Base-by-base conservation (phyloP, 441 rosid species). In the California macrophylla region DNA sequence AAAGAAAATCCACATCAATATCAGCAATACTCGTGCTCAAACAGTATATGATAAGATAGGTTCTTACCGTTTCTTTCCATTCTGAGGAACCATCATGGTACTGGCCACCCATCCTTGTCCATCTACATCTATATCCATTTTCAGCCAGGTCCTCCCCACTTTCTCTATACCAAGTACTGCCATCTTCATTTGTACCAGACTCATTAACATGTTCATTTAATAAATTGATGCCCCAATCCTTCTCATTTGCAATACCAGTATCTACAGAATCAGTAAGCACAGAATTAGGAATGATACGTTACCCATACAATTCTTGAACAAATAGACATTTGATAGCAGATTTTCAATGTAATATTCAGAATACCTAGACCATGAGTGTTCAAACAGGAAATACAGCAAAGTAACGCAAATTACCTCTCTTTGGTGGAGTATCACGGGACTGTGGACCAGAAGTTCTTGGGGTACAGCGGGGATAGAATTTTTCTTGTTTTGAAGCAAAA, bases 191-290 rank as follows among this genome's bases (percentile, higher is more conserved):
- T 32, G 83, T 84, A 24, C 99, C 99, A 69, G 94, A 73, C 85
- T 94, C 99, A 68, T 79, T 90, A 66, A 89, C 88, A 77, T 81
- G 83, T 64, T 87, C 99, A 74, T 80, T 91, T 81, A 91, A 78
- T 84, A 90, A 83, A 77, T 75, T 82, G 71, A 94, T 94, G 66
- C 96, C 97, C 99, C 97, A 91, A 69, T 94, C 99, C 80, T 94
- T 91, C 83, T 94, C 99, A 77, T 86, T 91, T 20, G 99, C 99
- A 72, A 94, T 94, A 61, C 99, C 99, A 2, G 99, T 91, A 83
- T 91, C 99, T 94, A 76, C 78, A 85, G 60, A 56, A 69, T 18
- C 71, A 73, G 54, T 56, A 52, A 52, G 13, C 8, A 52, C 9
- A 20, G 24, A 52, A 18, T 54, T 62, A 76, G 68, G 36, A 38